Conservation (phyloP, 2,329 filamentous ascomycete species). For the Lasiodiplodia gonubiensis region DNA sequence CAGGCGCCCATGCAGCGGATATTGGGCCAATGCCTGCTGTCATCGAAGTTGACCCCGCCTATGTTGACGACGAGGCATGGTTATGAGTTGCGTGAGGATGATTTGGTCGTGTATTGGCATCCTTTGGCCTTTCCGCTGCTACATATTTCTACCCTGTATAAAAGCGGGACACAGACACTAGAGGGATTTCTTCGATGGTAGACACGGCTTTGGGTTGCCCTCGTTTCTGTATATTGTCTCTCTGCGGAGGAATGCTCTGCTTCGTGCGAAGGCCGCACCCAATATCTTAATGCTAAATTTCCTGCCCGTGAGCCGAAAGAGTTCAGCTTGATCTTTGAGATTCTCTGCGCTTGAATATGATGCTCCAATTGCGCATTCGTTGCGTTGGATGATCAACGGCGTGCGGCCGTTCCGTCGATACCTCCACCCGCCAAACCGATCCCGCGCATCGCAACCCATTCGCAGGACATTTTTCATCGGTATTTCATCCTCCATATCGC, state of each 20-base stretch:
- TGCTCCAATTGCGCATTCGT: neutral
- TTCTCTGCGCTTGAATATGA: neutral
- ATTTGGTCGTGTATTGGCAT: neutral
- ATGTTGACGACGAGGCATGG: slow-evolving; percentile 30
- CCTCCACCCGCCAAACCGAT: neutral
- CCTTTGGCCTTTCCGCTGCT: neutral
- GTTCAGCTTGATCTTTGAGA: fast-evolving
- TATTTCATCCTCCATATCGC: fast-evolving
- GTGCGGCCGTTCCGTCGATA: neutral
- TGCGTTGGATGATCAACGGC: neutral
- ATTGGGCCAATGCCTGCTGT: slow-evolving; percentile 29
- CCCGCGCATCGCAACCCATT: neutral
- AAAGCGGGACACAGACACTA: neutral
- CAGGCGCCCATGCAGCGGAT: slow-evolving; percentile 8
- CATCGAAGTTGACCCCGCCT: slow-evolving; percentile 44
- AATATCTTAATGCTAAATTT: neutral
- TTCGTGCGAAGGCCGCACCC: neutral
- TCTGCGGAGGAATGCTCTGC: neutral
- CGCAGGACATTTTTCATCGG: neutral
- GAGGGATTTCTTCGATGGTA: neutral
- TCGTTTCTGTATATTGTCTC: neutral
- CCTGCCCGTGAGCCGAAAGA: neutral
- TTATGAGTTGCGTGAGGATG: neutral
- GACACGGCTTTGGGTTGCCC: neutral
- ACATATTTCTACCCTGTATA: neutral